Evolutionary conservation across 306 rosid genomes (phyloP), one percentile per base, ranked within the genome.

Genomic region (Hippophae tibetana): DNA sequence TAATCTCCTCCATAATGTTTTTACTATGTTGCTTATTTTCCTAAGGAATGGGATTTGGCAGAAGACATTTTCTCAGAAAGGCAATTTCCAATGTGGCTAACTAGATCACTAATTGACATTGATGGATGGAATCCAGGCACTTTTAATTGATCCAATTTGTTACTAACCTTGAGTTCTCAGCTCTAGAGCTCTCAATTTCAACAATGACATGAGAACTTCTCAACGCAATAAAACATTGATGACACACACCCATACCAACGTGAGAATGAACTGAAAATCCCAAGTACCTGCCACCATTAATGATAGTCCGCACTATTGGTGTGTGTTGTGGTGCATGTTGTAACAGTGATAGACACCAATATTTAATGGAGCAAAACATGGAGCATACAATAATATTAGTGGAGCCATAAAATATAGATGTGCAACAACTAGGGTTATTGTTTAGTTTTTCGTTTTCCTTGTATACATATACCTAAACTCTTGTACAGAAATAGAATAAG

Each of bases 51-150:
- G 86, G 65, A 57, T 68, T 18, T 70, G 40, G 74, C 72, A 2
- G 81, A 62, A 43, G 68, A 67, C 78, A 80, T 78, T 64, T 83
- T 82, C 64, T 77, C 83, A 2, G 85, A 66, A 52, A 87, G 80
- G 77, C 89, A 87, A 43, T 82, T 45, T 53, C 73, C 85, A 14
- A 87, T 76, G 71, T 80, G 93, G 74, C 42, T 80, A 5, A 80
- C 82, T 9, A 87, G 57, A 78, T 87, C 93, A 8, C 77, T 77
- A 87, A 80, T 79, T 18, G 95, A 87, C 87, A 87, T 84, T 0
- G 84, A 84, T 10, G 85, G 71, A 25, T 72, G 79, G 52, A 84
- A 76, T 58, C 89, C 87, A 5, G 93, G 85, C 57, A 84, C 75
- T 72, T 74, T 84, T 6, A 84, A 80, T 68, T 80, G 85, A 58